Base-by-base conservation (phyloP, 495 filamentous ascomycete genomes). In the Annulohypoxylon moriforme region DNA sequence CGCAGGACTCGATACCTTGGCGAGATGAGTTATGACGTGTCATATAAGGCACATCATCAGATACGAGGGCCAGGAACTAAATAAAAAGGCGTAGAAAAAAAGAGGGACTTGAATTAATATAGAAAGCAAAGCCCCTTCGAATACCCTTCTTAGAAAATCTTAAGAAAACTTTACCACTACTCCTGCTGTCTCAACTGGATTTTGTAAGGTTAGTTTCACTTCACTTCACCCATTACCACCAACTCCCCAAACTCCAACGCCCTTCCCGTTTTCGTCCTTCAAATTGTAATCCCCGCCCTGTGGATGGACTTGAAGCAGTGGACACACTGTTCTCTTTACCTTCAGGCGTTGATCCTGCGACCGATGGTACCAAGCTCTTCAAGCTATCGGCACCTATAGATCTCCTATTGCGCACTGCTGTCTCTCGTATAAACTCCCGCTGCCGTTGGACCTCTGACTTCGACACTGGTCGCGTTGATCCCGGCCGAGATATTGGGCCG, bases 1-100 rank as follows among this genome's bases (percentile, higher is more conserved):
- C 94, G n/a, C 92, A 94, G 87, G 88, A 86, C 55, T 90, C 92
- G 50, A 97, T 98, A 81, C 95, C 95, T 0, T 97, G 91, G 90
- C 86, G 88, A 61, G 88, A 93, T 79, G 95, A 98, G 81, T 81
- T 95, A 67, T 77, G 67, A 73, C 25, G 10, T 18, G 29, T n/a
- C 2, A 6, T 33, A 14, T 34, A 7, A 36, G 47, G 18, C 2
- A 44, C 24, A 6, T 36, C 47, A 46, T 36, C 47, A 46, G 7
- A 1, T 20, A 72, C 20, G 40, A 34, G 31, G 13, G 18, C 25
- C 2, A 53, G 16, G 38, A 22, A 16, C 36, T 6, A 9, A 38
- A 29, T 11, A 22, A 25, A 36, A 47, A 49, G 4, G 20, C 20
- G 29, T n/a, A n/a, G 56, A 47, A 62, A 55, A 10, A 50, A 10